Evolutionary conservation across 805 yeast genomes (phyloP), one percentile per base, ranked within the genome.

Genomic region (Barnettozyma botsteinii): DNA sequence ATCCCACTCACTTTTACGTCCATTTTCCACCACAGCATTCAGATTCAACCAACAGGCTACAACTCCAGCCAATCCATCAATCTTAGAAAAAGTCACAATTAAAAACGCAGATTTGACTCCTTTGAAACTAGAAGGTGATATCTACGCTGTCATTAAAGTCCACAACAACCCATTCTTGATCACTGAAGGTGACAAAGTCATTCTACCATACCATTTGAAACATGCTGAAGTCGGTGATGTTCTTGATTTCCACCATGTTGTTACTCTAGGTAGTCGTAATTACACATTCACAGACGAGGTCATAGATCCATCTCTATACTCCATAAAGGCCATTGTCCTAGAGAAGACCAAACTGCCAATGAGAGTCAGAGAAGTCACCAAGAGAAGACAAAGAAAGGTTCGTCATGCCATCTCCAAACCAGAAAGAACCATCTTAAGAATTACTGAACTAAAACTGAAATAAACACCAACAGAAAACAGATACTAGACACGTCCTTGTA

Each of bases 91-190:
- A 23, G 33, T 35, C n/a, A 32, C 30, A 4, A 8, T 36, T n/a
- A 40, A 40, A 15, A 18, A 27, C 13, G 23, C 43, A 21, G 82
- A 78, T 53, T 61, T 79, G 38, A 62, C 77, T 0, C 80, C 86
- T 3, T 65, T 88, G 45, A 85, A 81, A 55, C 72, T 77, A 37
- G 79, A 82, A 40, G 75, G 76, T 45, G 76, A 75, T 46, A 63
- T 91, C 24, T 93, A 87, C 57, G 98, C 98, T 33, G 70, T 85
- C 8, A 73, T 91, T 49, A 79, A 77, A 51, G 74, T 93, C 28
- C 93, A 87, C 66, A 77, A 81, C 61, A 79, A 87, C 62, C 86
- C 93, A 31, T 88, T 85, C 56, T 67, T 93, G 46, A 93, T 93
- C 14, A 88, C 98, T 20, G 77, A 81, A 50, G 99, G 99, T 18